Evolutionary conservation across 768 basidiomycete species (phyloP).

Genomic region (Mrakia blollopis): DNA sequence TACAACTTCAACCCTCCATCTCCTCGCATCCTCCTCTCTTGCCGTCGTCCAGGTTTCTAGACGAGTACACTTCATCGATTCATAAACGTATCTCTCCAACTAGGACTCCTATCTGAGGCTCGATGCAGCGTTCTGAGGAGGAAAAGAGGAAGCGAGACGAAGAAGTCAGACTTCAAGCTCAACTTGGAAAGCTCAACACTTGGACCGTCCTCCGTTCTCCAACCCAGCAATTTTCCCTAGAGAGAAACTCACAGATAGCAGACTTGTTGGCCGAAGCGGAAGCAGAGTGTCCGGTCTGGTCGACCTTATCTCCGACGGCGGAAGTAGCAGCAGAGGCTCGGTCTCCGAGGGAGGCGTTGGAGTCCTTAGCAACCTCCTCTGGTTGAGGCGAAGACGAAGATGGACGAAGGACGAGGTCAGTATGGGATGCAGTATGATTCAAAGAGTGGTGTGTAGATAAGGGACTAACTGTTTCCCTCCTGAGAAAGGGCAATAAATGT

Average conservation of each 20-base stretch:
- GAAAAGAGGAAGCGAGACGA: no score
- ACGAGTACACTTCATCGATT: no score
- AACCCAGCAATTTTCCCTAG: no score
- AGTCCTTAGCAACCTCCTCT: conserved; percentile 4
- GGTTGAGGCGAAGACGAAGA: neutral
- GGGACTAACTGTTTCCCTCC: neutral
- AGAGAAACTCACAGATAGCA: neutral
- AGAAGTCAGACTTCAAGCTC: no score
- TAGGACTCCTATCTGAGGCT: no score
- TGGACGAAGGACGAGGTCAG: neutral
- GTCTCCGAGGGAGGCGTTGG: neutral
- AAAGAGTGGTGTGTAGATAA: no score
- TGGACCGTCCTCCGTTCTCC: no score
- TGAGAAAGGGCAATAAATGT: no score
- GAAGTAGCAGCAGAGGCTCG: conserved; percentile 5
- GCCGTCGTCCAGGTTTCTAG: neutral
- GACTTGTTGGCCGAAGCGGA: neutral
- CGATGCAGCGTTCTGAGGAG: no score
- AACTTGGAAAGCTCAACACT: no score
- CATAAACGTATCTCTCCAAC: no score
- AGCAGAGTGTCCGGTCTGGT: neutral
- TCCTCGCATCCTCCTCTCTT: neutral
- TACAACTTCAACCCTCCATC: neutral
- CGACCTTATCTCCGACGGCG: neutral
- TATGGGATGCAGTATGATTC: no score